Base-by-base conservation (phyloP, 2,329 filamentous ascomycete species). In the Fusarium oxysporum region DNA sequence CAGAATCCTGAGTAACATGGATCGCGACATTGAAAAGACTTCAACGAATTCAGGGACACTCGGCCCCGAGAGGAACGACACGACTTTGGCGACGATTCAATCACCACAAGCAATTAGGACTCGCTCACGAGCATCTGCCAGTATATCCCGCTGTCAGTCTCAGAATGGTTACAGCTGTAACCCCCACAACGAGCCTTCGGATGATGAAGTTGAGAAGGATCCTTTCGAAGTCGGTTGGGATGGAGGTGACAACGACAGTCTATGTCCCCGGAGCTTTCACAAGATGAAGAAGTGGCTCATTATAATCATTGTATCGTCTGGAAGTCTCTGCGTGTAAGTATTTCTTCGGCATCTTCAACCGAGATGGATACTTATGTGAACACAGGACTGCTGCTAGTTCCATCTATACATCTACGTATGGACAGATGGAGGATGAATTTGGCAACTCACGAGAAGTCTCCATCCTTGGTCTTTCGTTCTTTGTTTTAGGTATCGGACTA, bases 401-500 rank as follows among this genome's bases (percentile, higher is more conserved):
- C n/a, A 90, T 97, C 76, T 97, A 98, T 82, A 96, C 94, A 1
- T 90, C 90, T 17, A 96, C 93, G 0, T 98, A 97, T 80, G 79
- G 78, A 23, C 92, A 96, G 81, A 90, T 97, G 82, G 90, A 92
- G 70, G 83, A 85, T 32, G 93, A 97, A 66, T 97, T 97, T 76
- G 83, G 89, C 72, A 88, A 89, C 76, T 92, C 92, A 0, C 87
- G 89, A 62, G 85, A 93, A 55, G 87, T 97, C 30, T 93, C 92
- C 17, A 94, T 94, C 6, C 81, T 97, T 14, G 96, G 95, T 1
- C 84, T 98, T 57, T 95, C 93, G 1, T 86, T 92, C 2, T 98
- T 95, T 78, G 94, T 97, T 54, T 87, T 94, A 61, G 95, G 95
- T 23, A 89, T 90, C 68, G 85, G 84, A n/a, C 75, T 91, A 51